phyloP scores from a whole-genome alignment of 2,329 filamentous ascomycete genomes.

The Fusarium cyanostomum region DNA sequence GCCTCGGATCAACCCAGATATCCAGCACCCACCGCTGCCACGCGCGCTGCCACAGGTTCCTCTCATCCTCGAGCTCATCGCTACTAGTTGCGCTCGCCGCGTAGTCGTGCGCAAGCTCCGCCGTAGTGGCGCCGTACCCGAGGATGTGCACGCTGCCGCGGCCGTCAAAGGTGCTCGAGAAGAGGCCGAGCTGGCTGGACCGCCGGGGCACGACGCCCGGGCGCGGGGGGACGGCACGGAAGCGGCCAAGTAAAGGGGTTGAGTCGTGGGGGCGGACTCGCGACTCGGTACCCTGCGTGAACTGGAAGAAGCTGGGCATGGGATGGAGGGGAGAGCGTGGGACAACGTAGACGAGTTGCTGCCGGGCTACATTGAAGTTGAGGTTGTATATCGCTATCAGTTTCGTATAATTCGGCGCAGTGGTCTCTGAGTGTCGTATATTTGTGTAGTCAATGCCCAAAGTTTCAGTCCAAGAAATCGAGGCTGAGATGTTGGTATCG shows the following conservation, averaged over 20 bases:
- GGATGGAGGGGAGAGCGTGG: slow-evolving; percentile 21
- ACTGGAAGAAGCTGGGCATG: slow-evolving; percentile 74
- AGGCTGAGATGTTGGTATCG: slow-evolving; percentile 19
- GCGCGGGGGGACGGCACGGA: slow-evolving; percentile 67
- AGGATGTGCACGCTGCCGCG: slow-evolving; percentile 63
- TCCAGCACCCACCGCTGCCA: slow-evolving; percentile 56
- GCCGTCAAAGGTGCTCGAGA: slow-evolving; percentile 48
- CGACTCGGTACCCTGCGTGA: slow-evolving; percentile 72
- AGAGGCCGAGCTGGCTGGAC: slow-evolving; percentile 52
- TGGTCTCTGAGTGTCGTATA: not conserved
- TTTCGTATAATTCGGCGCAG: not conserved
- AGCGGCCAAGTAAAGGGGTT: slow-evolving; percentile 71
- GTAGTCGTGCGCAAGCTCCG: slow-evolving; percentile 50
- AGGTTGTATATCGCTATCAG: slow-evolving; percentile 1
- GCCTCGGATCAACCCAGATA: slow-evolving; percentile 69
- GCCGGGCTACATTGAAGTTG: slow-evolving; percentile 32
- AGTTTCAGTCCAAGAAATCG: not conserved
- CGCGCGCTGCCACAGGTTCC: slow-evolving; percentile 47
- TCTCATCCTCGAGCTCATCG: slow-evolving; percentile 47
- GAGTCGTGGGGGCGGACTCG: slow-evolving; percentile 62
- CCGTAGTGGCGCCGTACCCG: slow-evolving; percentile 63
- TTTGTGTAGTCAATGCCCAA: not conserved
- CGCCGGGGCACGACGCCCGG: slow-evolving; percentile 43
- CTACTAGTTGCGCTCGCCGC: slow-evolving; percentile 35
- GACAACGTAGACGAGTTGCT: slow-evolving; percentile 23